Base-by-base conservation (phyloP, 768 basidiomycete species). In the Rhodotorula graminis region DNA sequence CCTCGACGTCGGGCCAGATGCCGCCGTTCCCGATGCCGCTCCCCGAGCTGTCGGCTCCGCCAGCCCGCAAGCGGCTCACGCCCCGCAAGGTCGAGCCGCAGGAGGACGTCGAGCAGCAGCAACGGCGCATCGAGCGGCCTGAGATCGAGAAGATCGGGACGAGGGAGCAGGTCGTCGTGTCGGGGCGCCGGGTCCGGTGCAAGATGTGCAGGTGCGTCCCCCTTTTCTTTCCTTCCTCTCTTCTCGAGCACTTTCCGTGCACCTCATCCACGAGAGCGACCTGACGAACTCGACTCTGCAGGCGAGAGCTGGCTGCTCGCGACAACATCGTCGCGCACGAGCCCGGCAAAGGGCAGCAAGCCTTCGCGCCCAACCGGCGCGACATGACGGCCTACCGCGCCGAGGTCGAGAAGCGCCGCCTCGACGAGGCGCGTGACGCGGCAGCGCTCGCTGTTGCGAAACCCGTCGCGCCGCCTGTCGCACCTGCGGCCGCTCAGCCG, bases 251-350 rank as follows among this genome's bases (percentile, higher is more conserved):
- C 37, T 37, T 9, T 37, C 37, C 37, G 37, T 37, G 37, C 37
- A 37, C 37, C n/a, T n/a, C n/a, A n/a, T n/a, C n/a, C n/a, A n/a
- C n/a, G n/a, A n/a, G n/a, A n/a, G n/a, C n/a, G n/a, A n/a, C n/a
- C n/a, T n/a, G n/a, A n/a, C n/a, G 25, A 25, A 11, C 7, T 9
- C 19, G 21, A 55, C 31, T 23, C 29, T 27, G 61, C 49, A 75
- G 78, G 49, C 72, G 77, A 8, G 77, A 79, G 46, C 71, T 79
- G n/a, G 79, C 78, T 1, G 76, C 75, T 27, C 70, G 79, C 9
- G 79, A 79, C 31, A 76, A 79, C 63, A 76, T 79, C 63, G 65
- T 79, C 55, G 69, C 72, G 42, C 79, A 79, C 65, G 78, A 78
- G n/a, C 62, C 68, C 1, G 79, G 79, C 12, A 71, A 67, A 21